Conservation (phyloP, 768 basidiomycete species). For the Exidia glandulosa region DNA sequence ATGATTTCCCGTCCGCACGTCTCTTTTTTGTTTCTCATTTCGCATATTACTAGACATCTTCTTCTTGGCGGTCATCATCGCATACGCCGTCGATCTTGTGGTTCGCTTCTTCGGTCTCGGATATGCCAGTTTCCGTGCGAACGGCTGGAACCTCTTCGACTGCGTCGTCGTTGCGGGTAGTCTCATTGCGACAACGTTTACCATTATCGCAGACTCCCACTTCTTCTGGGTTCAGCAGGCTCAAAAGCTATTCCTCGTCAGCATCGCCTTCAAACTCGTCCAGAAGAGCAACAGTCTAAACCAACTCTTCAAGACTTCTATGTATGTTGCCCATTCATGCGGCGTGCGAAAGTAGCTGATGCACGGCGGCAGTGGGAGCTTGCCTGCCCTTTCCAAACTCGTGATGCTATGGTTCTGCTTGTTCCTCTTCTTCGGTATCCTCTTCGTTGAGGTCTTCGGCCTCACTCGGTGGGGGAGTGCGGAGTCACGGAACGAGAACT, state of each 20-base stretch:
- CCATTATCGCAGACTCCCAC: constrained; percentile 46
- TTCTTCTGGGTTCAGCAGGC: constrained; percentile 40
- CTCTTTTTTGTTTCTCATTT: neutral
- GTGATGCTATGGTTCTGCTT: constrained; percentile 80
- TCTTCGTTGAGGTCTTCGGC: constrained; percentile 84
- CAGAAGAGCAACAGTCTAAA: constrained; percentile 81
- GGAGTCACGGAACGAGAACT: constrained; percentile 65
- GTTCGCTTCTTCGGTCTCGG: constrained; percentile 81
- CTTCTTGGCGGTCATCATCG: constrained; percentile 58
- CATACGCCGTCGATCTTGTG: constrained; percentile 67
- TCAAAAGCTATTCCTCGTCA: constrained; percentile 86
- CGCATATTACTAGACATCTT: constrained; percentile 44
- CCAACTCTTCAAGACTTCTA: constrained; percentile 91
- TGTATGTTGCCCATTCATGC: constrained; percentile 40
- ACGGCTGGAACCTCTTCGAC: constrained; percentile 94
- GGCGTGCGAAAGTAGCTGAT: neutral
- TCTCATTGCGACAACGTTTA: constrained; percentile 61
- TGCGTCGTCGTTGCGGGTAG: constrained; percentile 69
- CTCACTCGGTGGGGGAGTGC: constrained; percentile 74
- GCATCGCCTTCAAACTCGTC: constrained; percentile 88
- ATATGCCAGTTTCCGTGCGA: constrained; percentile 69
- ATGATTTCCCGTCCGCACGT: neutral
- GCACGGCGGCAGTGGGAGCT: constrained; percentile 50
- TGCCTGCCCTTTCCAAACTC: constrained; percentile 77
- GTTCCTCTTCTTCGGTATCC: constrained; percentile 84